A percentile compares a stretch with the other conserved stretches of the same genome.
Evolutionary conservation across 257 asterid species (phyloP).

Genomic region (Fraxinus americana): DNA sequence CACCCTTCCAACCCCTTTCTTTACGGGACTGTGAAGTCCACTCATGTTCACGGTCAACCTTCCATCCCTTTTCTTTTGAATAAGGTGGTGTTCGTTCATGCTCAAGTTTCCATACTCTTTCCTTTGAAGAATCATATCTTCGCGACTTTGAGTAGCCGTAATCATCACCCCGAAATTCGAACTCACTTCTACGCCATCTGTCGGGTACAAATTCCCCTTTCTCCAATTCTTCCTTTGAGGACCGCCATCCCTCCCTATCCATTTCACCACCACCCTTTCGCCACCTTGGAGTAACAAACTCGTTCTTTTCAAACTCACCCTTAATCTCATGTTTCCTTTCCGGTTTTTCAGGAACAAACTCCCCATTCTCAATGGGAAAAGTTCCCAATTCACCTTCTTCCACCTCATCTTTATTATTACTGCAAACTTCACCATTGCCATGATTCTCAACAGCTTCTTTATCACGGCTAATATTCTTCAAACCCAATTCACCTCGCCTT

Average conservation of each 20-base stretch:
- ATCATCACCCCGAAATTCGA: conserved; percentile 55
- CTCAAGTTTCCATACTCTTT: conserved; percentile 43
- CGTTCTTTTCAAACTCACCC: conserved; percentile 86
- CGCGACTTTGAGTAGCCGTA: conserved; percentile 64
- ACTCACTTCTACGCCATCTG: conserved; percentile 64
- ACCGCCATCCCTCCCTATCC: conserved; percentile 43
- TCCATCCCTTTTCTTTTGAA: conserved; percentile 52
- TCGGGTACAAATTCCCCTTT: conserved; percentile 82
- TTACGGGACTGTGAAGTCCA: conserved; percentile 40
- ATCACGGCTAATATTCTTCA: conserved; percentile 33
- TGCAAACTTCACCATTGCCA: conserved; percentile 42
- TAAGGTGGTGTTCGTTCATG: conserved; percentile 46
- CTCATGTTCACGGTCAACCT: conserved; percentile 36
- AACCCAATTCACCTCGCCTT: conserved; percentile 44
- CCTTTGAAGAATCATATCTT: conserved; percentile 51
- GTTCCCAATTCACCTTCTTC: conserved; percentile 99
- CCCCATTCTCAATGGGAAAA: conserved; percentile 71
- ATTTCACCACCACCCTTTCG: conserved; percentile 48
- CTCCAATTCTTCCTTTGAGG: conserved; percentile 66
- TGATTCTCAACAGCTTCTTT: conserved; percentile 49
- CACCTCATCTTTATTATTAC: conserved; percentile 64
- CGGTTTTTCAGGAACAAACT: conserved; percentile 54
- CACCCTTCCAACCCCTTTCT: conserved; percentile 54
- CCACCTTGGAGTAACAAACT: conserved; percentile 58
- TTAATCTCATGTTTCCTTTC: conserved; percentile 53